Percentiles rank a stretch among this genome's conserved stretches.
phyloP scores from a whole-genome alignment of 2,329 filamentous ascomycete genomes.

The Aspergillus transmontanensis region DNA sequence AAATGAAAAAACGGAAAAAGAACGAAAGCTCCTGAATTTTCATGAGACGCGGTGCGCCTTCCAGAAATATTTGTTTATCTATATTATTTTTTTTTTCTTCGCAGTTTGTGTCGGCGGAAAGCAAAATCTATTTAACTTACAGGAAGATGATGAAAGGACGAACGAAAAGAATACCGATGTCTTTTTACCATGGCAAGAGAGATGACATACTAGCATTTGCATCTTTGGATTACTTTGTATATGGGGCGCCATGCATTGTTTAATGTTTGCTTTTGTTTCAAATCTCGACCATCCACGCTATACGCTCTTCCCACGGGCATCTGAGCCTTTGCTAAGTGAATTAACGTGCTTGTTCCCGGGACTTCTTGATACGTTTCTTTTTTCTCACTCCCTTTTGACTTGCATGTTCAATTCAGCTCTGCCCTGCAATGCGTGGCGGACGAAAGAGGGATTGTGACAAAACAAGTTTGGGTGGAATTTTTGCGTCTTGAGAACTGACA shows the following conservation, averaged over 20 bases:
- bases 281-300: neutral
- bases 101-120: constrained; percentile 25
- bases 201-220: constrained; percentile 43
- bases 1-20: constrained; percentile 30
- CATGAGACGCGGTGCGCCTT: constrained; percentile 29
- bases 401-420: constrained; percentile 4
- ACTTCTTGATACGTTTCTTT: neutral
- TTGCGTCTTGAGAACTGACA: neutral
- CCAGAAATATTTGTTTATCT: constrained; percentile 25
- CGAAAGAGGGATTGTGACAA: neutral
- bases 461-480: constrained; percentile 2
- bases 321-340: neutral
- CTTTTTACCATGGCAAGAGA: constrained; percentile 33
- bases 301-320: constrained; percentile 4
- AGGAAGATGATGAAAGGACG: constrained; percentile 40
- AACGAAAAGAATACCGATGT: constrained; percentile 34
- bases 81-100: constrained; percentile 13
- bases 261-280: constrained; percentile 12
- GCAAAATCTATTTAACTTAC: constrained; percentile 28
- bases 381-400: neutral
- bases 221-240: constrained; percentile 27
- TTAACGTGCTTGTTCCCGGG: constrained; percentile 3
- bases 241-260: constrained; percentile 11
- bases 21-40: constrained; percentile 27
- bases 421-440: neutral